phyloP scores from a whole-genome alignment of 176 grass and related monocot species.

The sorghum (Sorghum bicolor) region Sorghum_bicolor_NCBIv3 NC_012871.2:62513001-62513500 shows the following conservation, averaged over 20 bases:
- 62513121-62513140: neutral
- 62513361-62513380: neutral
- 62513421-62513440: constrained; percentile 39
- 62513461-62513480: neutral
- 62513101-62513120: neutral
- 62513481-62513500: neutral
- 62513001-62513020: neutral
- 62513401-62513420: neutral
- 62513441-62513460: neutral
- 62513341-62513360: neutral
- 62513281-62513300: neutral
- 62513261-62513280: neutral
- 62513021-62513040: neutral
- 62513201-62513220: neutral
- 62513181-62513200: neutral
- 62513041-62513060: neutral
- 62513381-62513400: neutral
- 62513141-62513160: neutral
- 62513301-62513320: neutral
- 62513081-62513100: neutral
- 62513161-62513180: neutral
- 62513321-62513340: neutral
- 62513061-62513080: neutral
- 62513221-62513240: neutral
- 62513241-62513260: neutral